Percentiles rank a stretch among this genome's conserved stretches.
phyloP scores from a whole-genome alignment of 2,329 filamentous ascomycete genomes.

The Alternaria ethzedia region DNA sequence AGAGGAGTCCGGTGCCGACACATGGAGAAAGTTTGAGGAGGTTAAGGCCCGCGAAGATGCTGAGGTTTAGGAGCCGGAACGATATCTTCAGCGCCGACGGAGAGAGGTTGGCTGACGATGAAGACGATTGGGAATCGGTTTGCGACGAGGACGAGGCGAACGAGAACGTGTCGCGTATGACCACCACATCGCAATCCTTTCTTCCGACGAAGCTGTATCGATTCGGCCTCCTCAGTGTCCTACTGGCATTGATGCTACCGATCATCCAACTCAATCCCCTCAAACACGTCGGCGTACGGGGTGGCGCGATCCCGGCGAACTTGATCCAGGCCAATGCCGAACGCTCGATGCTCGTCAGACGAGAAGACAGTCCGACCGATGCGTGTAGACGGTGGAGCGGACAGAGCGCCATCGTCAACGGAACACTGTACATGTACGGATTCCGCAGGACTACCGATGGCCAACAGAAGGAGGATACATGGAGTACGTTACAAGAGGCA shows the following conservation, averaged over 20 bases:
- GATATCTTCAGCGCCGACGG: constrained; percentile 29
- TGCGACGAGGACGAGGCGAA: constrained; percentile 34
- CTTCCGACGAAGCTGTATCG: constrained; percentile 34
- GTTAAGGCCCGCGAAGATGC: constrained; percentile 34
- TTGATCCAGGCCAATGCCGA: constrained; percentile 24
- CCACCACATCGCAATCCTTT: constrained; percentile 7
- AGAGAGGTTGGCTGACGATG: constrained; percentile 14
- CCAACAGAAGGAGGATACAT: constrained; percentile 68
- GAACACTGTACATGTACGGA: constrained; percentile 78
- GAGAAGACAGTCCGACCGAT: constrained; percentile 42
- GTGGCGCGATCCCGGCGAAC: constrained; percentile 30
- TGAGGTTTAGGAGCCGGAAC: constrained; percentile 43
- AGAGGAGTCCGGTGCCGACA: constrained; percentile 39
- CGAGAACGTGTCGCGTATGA: neutral
- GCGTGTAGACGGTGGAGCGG: constrained; percentile 49
- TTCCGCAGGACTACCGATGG: constrained; percentile 66
- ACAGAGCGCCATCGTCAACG: constrained; percentile 70
- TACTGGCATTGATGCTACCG: constrained; percentile 44
- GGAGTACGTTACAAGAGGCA: constrained; percentile 62
- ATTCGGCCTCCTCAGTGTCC: constrained; percentile 35
- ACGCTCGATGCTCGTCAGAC: constrained; percentile 24
- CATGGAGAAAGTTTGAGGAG: constrained; percentile 25
- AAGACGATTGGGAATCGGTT: constrained; percentile 37
- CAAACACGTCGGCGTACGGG: constrained; percentile 33
- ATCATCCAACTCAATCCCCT: constrained; percentile 39